These are phyloP conservation scores for Takashimella koratensis DNA, from an alignment of 1,284 basidiomycete species.

Conservation along the genomic window DNA sequence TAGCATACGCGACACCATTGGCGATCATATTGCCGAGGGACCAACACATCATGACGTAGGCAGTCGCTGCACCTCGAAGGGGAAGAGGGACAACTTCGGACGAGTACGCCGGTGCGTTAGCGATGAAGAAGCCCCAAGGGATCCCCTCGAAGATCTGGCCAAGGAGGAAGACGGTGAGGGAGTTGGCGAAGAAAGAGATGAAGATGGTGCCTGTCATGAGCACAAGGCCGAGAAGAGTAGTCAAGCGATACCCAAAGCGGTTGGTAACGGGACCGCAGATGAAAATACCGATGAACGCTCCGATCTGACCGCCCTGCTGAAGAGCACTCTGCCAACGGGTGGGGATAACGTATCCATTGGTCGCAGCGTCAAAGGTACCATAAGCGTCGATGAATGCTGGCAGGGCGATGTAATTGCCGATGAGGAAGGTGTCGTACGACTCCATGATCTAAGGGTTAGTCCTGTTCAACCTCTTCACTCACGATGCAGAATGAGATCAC, in stretches of 20 bases:
- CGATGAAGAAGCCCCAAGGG: slow-evolving; percentile 33
- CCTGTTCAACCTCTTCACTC: slow-evolving; percentile 2
- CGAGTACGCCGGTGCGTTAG: slow-evolving; percentile 23
- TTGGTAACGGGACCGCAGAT: slow-evolving; percentile 37
- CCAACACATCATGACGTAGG: slow-evolving; percentile 37
- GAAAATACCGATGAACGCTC: slow-evolving; percentile 40
- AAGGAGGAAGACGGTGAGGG: slow-evolving; percentile 30
- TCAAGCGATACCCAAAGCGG: slow-evolving; percentile 35
- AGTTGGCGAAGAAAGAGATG: slow-evolving; percentile 31
- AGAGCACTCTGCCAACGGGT: slow-evolving; percentile 35
- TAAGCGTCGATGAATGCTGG: slow-evolving; percentile 11
- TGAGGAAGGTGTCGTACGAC: slow-evolving; percentile 33
- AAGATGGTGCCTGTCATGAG: slow-evolving; percentile 23
- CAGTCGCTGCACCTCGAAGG: slow-evolving; percentile 28
- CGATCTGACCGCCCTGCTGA: slow-evolving; percentile 28
- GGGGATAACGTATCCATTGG: slow-evolving; percentile 15
- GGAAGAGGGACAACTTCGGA: slow-evolving; percentile 32
- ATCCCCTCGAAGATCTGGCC: slow-evolving; percentile 19
- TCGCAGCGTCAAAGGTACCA: slow-evolving; percentile 16
- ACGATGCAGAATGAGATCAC: slow-evolving; percentile 24
- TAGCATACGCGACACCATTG: slow-evolving; percentile 28
- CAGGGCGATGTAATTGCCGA: slow-evolving; percentile 32
- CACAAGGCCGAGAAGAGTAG: slow-evolving; percentile 24
- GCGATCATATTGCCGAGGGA: slow-evolving; percentile 39
- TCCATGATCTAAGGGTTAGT: slow-evolving; percentile 26